Conservation (phyloP, 1,139 yeast species). For the Protomyces macrosporus region DNA sequence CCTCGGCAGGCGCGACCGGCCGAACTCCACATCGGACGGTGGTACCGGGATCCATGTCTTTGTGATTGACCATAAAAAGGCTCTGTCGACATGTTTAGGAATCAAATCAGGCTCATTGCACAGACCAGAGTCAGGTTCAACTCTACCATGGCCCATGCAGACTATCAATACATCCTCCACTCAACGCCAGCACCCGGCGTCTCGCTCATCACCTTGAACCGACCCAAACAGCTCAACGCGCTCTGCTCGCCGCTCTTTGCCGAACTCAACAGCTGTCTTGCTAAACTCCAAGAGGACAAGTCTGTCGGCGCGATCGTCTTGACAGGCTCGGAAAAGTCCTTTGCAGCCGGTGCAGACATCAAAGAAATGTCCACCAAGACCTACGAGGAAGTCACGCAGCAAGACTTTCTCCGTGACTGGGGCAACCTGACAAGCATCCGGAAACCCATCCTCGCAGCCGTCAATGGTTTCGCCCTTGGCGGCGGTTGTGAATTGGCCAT, state of each 20-base stretch:
- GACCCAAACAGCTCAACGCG: conserved; percentile 65
- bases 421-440: conserved; percentile 39
- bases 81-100: conserved; percentile 3
- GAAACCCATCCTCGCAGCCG: conserved; percentile 51
- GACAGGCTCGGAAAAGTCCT: conserved; percentile 47
- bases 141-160: not conserved
- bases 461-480: conserved; percentile 51
- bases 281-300: conserved; percentile 42
- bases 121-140: conserved; percentile 1
- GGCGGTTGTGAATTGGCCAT: conserved; percentile 55
- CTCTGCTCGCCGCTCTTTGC: conserved; percentile 47
- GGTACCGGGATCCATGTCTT: too few relatives aligned
- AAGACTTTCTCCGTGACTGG: conserved; percentile 43
- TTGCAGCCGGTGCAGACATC: conserved; percentile 55
- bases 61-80: too few relatives aligned
- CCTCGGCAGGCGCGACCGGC: too few relatives aligned
- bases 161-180: conserved; percentile 12
- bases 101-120: not conserved
- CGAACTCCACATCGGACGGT: too few relatives aligned
- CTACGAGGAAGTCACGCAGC: conserved; percentile 40
- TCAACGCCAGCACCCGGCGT: conserved; percentile 34
- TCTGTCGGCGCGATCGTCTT: conserved; percentile 47
- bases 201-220: conserved; percentile 52
- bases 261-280: conserved; percentile 45
- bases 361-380: conserved; percentile 47